Evolutionary conservation across 192 early-diverging fungal species (phyloP).

Genomic region (Paraglomus occultum): DNA sequence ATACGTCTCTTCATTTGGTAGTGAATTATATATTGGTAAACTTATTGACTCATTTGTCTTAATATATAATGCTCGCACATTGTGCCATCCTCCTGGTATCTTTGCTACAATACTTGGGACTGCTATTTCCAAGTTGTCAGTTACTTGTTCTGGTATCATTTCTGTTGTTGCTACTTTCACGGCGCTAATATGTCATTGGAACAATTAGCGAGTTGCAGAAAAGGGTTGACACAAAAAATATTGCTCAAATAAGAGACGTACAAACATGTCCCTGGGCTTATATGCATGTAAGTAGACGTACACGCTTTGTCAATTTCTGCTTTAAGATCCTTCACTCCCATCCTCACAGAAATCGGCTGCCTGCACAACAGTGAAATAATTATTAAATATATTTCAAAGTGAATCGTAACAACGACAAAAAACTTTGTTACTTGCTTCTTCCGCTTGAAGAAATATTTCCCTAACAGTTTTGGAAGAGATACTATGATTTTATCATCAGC

Average conservation of each 20-base stretch:
- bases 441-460: slow-evolving; percentile 77
- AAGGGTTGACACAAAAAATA: background rate
- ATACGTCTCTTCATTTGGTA: slow-evolving; percentile 46
- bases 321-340: slow-evolving; percentile 55
- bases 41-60: slow-evolving; percentile 77
- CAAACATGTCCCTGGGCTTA: slow-evolving; percentile 61
- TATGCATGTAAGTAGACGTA: slow-evolving; percentile 61
- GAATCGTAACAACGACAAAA: slow-evolving; percentile 26
- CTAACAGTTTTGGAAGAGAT: slow-evolving; percentile 73
- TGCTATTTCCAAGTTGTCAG: slow-evolving; percentile 73
- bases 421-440: slow-evolving; percentile 65
- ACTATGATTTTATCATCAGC: slow-evolving; percentile 80
- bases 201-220: slow-evolving; percentile 18
- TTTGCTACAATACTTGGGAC: slow-evolving; percentile 59
- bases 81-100: slow-evolving; percentile 76
- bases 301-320: slow-evolving; percentile 60
- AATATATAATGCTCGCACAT: slow-evolving; percentile 82
- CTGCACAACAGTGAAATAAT: slow-evolving; percentile 35
- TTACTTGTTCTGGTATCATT: slow-evolving; percentile 57
- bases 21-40: slow-evolving; percentile 80
- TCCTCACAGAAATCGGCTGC: slow-evolving; percentile 70
- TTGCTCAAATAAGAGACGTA: slow-evolving; percentile 36
- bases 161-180: slow-evolving; percentile 70
- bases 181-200: slow-evolving; percentile 50
- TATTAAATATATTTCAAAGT: too few relatives aligned